Conservation (phyloP, 305 asterid genomes). For the Rubia occidens region DNA sequence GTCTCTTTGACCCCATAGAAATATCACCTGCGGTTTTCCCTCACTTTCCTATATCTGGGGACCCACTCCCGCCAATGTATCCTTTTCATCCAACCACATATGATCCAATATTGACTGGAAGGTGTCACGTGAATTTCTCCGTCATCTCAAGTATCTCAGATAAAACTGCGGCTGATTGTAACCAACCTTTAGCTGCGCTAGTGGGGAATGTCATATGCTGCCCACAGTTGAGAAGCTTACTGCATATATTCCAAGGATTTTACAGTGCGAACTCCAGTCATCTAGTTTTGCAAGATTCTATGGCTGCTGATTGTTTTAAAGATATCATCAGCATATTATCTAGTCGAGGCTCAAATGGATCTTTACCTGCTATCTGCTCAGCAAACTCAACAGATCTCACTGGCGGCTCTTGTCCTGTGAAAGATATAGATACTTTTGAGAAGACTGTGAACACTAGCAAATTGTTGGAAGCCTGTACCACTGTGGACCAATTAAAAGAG, state of each 20-base stretch:
- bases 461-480: conserved; percentile 76
- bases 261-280: conserved; percentile 52
- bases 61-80: conserved; percentile 83
- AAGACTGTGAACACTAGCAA: conserved; percentile 75
- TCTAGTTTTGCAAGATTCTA: conserved; percentile 61
- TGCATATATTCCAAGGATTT: conserved; percentile 86
- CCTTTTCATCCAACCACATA: conserved; percentile 75
- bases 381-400: conserved; percentile 67
- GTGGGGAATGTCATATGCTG: conserved; percentile 93
- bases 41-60: conserved; percentile 52
- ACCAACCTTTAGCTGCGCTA: conserved; percentile 55
- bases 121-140: conserved; percentile 89
- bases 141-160: conserved; percentile 61
- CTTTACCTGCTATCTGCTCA: conserved; percentile 64
- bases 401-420: conserved; percentile 98
- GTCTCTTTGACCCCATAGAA: conserved; percentile 71
- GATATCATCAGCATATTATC: conserved; percentile 88
- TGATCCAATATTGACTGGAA: conserved; percentile 79
- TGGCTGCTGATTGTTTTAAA: conserved; percentile 90
- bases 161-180: conserved; percentile 87
- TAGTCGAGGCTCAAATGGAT: conserved; percentile 88
- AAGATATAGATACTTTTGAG: conserved; percentile 63
- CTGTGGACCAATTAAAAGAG: conserved; percentile 80
- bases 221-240: conserved; percentile 87
- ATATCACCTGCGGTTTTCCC: conserved; percentile 85